Conservation (phyloP, 1,139 yeast species). For the Candida tetrigidarum region DNA sequence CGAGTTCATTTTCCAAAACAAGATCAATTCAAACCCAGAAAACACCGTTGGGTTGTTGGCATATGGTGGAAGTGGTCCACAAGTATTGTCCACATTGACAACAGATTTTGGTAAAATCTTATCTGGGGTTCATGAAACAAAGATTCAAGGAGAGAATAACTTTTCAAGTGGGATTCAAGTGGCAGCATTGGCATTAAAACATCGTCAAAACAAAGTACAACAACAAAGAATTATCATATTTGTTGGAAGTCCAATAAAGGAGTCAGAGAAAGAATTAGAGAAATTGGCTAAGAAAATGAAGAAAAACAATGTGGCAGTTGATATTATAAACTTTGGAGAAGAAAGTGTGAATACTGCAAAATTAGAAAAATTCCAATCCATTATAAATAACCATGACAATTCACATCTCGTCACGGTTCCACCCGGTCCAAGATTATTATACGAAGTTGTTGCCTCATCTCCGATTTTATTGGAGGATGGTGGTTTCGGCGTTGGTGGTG, state of each 20-base stretch:
- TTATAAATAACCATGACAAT: constrained; percentile 74
- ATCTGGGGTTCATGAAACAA: constrained; percentile 85
- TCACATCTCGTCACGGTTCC: constrained; percentile 87
- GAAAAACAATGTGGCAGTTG: constrained; percentile 91
- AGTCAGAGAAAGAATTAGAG: constrained; percentile 72
- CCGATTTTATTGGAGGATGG: constrained; percentile 65
- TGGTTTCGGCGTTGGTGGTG: constrained; percentile 28
- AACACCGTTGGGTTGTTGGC: constrained; percentile 91
- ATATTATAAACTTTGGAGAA: constrained; percentile 92
- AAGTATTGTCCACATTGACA: constrained; percentile 86
- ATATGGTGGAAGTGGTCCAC: constrained; percentile 84
- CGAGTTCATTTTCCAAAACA: constrained; percentile 83
- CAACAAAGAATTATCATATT: constrained; percentile 89
- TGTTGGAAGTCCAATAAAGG: constrained; percentile 85
- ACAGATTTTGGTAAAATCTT: constrained; percentile 86
- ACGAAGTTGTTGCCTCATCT: constrained; percentile 73
- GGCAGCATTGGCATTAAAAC: constrained; percentile 96
- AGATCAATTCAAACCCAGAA: constrained; percentile 90
- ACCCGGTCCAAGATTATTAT: constrained; percentile 82
- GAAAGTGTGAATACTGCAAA: constrained; percentile 76
- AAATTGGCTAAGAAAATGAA: constrained; percentile 91
- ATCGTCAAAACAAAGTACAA: constrained; percentile 93
- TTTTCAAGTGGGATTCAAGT: constrained; percentile 89
- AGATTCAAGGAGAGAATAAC: constrained; percentile 70
- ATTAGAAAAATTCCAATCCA: constrained; percentile 79